A percentile compares a stretch with the other conserved stretches of the same genome.
Conservation (phyloP, 768 basidiomycete species). For the Hypholoma fasciculare region DNA sequence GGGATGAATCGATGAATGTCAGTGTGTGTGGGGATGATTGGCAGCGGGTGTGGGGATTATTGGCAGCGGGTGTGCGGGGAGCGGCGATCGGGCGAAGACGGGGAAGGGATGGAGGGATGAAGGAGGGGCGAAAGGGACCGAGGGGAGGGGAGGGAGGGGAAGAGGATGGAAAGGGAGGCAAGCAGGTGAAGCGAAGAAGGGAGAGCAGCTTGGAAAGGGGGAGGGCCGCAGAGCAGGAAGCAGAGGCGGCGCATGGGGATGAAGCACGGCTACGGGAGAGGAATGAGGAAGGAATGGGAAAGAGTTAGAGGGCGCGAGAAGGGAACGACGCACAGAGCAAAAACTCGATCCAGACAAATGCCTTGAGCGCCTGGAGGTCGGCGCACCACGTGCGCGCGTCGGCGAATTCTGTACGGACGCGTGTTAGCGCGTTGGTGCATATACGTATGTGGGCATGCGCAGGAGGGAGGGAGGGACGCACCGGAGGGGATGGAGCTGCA, state of each 20-base stretch:
- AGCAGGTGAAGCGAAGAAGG: background rate
- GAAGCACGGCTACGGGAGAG: no score
- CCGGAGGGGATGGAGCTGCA: conserved; percentile 51
- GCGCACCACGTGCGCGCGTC: conserved; percentile 54
- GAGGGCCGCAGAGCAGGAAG: no score
- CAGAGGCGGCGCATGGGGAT: no score
- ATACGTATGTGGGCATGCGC: background rate
- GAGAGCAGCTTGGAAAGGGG: background rate
- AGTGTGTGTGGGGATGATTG: conserved; percentile 28
- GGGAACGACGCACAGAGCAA: conserved; percentile 49
- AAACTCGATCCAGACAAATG: conserved; percentile 62
- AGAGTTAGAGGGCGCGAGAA: no score
- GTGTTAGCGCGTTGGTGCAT: background rate
- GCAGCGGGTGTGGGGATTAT: no score
- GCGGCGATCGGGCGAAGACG: no score
- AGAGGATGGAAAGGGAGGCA: background rate
- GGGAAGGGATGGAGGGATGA: no score
- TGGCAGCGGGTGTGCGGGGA: no score
- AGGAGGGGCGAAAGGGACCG: conserved; percentile 18
- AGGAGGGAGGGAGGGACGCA: conserved; percentile 32
- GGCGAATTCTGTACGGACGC: conserved; percentile 32
- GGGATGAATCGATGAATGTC: conserved; percentile 28
- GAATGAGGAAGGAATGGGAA: no score
- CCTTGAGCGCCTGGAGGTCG: conserved; percentile 53
- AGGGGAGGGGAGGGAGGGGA: background rate